phyloP scores from a whole-genome alignment of 805 yeast species.

The Pichia thaimueangensis region DNA sequence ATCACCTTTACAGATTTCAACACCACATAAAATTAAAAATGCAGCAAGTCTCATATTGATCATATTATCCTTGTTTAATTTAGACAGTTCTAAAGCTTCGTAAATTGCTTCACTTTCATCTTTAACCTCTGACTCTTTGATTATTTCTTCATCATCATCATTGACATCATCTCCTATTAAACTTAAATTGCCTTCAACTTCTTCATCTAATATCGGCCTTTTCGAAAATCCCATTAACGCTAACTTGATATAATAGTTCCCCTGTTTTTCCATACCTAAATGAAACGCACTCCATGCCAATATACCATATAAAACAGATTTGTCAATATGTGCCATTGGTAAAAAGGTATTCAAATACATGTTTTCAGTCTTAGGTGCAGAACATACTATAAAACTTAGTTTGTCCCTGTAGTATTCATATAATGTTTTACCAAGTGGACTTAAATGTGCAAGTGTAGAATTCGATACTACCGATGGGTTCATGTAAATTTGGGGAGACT shows the following conservation, averaged over 20 bases:
- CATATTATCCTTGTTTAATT: constrained; percentile 26
- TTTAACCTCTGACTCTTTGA: constrained; percentile 11
- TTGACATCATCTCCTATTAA: constrained; percentile 24
- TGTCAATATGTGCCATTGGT: constrained; percentile 49
- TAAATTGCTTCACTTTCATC: constrained; percentile 9
- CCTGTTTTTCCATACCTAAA: constrained; percentile 44
- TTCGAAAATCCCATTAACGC: constrained; percentile 40
- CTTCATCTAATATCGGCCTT: constrained; percentile 25
- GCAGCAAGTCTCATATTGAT: constrained; percentile 52
- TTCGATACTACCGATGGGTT: constrained; percentile 27
- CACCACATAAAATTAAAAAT: constrained; percentile 64
- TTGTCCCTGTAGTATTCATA: constrained; percentile 42
- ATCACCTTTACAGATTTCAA: constrained; percentile 79
- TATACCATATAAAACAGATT: constrained; percentile 45
- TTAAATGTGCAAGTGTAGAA: constrained; percentile 25
- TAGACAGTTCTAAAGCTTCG: constrained; percentile 9
- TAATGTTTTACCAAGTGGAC: constrained; percentile 33
- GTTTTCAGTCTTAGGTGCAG: constrained; percentile 46
- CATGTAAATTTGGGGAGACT: constrained; percentile 17
- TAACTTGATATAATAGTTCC: constrained; percentile 39
- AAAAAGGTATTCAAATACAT: constrained; percentile 45
- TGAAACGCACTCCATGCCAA: constrained; percentile 54
- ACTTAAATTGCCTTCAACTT: constrained; percentile 14
- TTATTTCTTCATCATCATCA: constrained; percentile 24
- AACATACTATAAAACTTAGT: constrained; percentile 37